A percentile compares a stretch with the other conserved stretches of the same genome.
Evolutionary conservation across 2,329 filamentous ascomycete species (phyloP).

Genomic region (Hymenoscyphus salicellus): DNA sequence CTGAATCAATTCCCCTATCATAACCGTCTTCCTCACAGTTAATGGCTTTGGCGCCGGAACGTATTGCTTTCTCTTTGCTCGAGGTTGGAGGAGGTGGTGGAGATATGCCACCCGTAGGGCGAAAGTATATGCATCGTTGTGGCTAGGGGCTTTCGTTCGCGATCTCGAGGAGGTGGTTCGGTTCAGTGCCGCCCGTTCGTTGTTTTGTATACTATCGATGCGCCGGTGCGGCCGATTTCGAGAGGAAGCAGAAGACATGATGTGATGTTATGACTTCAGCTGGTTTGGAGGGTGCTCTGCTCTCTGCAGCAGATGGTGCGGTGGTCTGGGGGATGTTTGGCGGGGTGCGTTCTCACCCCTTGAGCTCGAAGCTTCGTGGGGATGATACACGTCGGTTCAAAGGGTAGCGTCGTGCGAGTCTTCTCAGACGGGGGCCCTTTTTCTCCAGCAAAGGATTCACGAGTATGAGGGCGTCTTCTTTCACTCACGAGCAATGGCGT

Average conservation of each 20-base stretch:
- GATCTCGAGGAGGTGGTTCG: slow-evolving; percentile 42
- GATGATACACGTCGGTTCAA: neutral
- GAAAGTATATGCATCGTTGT: slow-evolving; percentile 86
- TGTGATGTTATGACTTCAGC: slow-evolving; percentile 5
- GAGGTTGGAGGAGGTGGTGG: slow-evolving; percentile 87
- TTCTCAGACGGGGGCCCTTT: neutral
- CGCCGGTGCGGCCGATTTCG: slow-evolving; percentile 32
- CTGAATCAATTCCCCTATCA: slow-evolving; percentile 81
- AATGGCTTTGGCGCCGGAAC: slow-evolving; percentile 63
- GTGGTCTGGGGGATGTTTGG: neutral
- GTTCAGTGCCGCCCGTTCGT: slow-evolving; percentile 25
- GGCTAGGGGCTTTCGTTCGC: slow-evolving; percentile 49
- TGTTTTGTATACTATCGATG: slow-evolving; percentile 32
- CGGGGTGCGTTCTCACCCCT: slow-evolving; percentile 6
- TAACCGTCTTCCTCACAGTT: slow-evolving; percentile 58
- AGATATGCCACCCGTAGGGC: slow-evolving; percentile 89
- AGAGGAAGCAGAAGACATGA: slow-evolving; percentile 34
- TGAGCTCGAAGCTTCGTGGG: neutral
- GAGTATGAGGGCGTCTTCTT: neutral
- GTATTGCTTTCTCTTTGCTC: slow-evolving; percentile 85
- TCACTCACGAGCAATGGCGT: slow-evolving; percentile 7
- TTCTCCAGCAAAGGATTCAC: slow-evolving; percentile 4
- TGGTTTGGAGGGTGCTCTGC: neutral
- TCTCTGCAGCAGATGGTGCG: neutral
- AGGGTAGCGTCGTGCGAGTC: neutral